Base-by-base conservation (phyloP, 805 yeast species). In the Scheffersomyces amazonensis region DNA sequence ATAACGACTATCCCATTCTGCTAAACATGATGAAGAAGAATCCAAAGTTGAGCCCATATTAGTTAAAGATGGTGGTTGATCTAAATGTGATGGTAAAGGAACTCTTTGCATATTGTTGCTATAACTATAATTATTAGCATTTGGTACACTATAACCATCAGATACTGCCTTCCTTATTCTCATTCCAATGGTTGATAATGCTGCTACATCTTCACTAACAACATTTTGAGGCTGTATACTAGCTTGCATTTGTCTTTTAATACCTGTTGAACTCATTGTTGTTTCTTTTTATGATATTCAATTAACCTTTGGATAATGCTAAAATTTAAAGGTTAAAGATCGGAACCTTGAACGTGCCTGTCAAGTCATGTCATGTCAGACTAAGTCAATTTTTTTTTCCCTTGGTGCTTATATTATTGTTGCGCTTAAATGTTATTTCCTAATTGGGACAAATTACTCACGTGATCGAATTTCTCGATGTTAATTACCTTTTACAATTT, bases 111-210 rank as follows among this genome's bases (percentile, higher is more conserved):
- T 30, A 19, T 27, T 13, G 12, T 11, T 31, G 30, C 22, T 44
- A 27, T 27, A 27, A 27, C 30, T 23, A 23, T 22, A 49, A 52
- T 18, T 48, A 15, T 16, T 22, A 11, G 12, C 49, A 36, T 43
- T 36, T n/a, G 47, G 46, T 10, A 39, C 48, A 12, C 49, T 45
- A 54, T 81, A 81, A 1, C 89, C 89, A 31, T 80, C 80, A 23
- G 76, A 68, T 3, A 83, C 78, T 2, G 83, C 70, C 48, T 81
- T 80, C 51, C 91, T 73, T 41, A 84, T 77, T 44, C 87, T 70
- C 87, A 81, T 83, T 0, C 88, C 89, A 5, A 83, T 52, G 0
- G 81, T 72, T 29, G 79, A 71, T 17, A 83, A 66, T 18, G 65
- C 58, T 31, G 58, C 67, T 11, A 57, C 52, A 29, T 54, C 57